Conservation (phyloP, 2,329 filamentous ascomycete genomes). For the Colletotrichum sp. region DNA sequence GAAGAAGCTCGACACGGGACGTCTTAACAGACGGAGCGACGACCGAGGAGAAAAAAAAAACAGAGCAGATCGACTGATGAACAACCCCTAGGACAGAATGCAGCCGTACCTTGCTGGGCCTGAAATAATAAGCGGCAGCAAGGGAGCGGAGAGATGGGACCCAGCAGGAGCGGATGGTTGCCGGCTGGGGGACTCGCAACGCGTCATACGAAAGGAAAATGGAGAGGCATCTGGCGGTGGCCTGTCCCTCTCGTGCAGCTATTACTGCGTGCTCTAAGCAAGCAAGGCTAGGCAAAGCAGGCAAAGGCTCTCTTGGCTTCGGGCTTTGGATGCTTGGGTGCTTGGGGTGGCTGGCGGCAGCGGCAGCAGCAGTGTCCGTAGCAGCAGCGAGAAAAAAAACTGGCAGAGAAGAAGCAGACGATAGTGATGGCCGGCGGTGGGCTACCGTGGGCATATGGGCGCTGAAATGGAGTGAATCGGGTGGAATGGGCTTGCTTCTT, state of each 20-base stretch:
- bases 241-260: not conserved
- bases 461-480: not conserved
- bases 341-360: not conserved
- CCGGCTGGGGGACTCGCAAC: slow-evolving; percentile 11
- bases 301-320: not conserved
- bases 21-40: not conserved
- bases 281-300: not conserved
- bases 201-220: slow-evolving; percentile 11
- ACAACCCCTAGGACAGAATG: not conserved
- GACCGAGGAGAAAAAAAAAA: not conserved
- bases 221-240: slow-evolving; percentile 4
- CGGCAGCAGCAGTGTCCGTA: not conserved
- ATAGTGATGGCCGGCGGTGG: not conserved
- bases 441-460: not conserved
- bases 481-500: slow-evolving; percentile 19
- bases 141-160: not conserved
- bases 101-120: not conserved
- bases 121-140: not conserved
- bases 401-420: not conserved
- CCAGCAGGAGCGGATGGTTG: slow-evolving; percentile 12
- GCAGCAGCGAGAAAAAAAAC: not conserved
- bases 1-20: not conserved
- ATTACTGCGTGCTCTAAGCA: not conserved
- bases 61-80: not conserved
- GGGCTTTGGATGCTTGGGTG: not conserved